Percentiles rank a stretch among this genome's conserved stretches.
phyloP scores from a whole-genome alignment of 108 stramenopile species.

The Chaetoceros tenuissimus region DNA sequence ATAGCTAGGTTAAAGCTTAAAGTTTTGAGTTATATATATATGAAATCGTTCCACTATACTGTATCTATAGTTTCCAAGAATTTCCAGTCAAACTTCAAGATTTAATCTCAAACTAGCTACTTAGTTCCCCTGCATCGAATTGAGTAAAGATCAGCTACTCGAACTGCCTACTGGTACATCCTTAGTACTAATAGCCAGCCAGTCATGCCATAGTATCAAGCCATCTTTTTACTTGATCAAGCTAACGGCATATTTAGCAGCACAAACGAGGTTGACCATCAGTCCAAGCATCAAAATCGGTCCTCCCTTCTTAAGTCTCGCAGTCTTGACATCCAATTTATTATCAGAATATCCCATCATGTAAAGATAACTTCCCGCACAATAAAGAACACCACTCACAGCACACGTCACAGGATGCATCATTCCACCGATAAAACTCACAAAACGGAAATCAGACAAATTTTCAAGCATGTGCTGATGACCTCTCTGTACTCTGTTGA shows the following conservation, averaged over 20 bases:
- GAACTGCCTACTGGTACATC: too few species aligned
- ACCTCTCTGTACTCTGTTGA: conserved; percentile 88
- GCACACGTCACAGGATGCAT: conserved; percentile 50
- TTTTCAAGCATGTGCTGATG: conserved; percentile 69
- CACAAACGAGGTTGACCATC: conserved; percentile 19
- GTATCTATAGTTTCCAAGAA: too few species aligned
- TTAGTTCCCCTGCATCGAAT: too few species aligned
- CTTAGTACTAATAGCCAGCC: too few species aligned
- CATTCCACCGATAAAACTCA: conserved; percentile 71
- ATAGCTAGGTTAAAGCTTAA: too few species aligned
- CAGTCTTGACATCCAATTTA: conserved; percentile 50
- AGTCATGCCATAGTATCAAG: too few species aligned
- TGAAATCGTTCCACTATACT: too few species aligned
- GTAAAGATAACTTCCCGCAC: conserved; percentile 43
- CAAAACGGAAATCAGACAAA: conserved; percentile 22
- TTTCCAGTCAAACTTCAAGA: too few species aligned
- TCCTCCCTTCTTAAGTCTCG: conserved; percentile 66
- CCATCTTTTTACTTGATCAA: too few species aligned
- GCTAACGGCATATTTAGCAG: not conserved
- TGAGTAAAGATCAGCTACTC: too few species aligned
- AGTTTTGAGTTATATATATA: too few species aligned
- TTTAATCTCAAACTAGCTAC: too few species aligned
- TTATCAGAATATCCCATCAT: conserved; percentile 58
- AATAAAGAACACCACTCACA: conserved; percentile 30
- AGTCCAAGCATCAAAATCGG: conserved; percentile 60